These are phyloP conservation scores for Liquidambar formosana DNA, from an alignment of 164 flowering plant genomes.

Conservation along the genomic window DNA sequence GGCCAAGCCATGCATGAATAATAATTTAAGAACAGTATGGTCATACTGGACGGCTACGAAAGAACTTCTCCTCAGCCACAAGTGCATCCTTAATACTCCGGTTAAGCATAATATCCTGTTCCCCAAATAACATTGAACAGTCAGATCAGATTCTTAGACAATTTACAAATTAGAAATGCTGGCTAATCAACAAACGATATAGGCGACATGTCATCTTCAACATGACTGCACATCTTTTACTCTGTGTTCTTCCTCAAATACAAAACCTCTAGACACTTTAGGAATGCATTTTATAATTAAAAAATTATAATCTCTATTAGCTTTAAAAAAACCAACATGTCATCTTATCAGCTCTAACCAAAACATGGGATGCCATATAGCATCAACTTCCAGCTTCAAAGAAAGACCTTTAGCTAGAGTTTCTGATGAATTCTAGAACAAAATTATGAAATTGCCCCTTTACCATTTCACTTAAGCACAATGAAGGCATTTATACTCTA, in stretches of 20 bases:
- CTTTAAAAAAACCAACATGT: background rate
- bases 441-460: too few species aligned
- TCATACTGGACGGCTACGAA: slow-evolving; percentile 78
- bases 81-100: slow-evolving; percentile 89
- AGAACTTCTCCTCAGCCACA: slow-evolving; percentile 83
- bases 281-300: background rate
- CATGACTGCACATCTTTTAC: background rate
- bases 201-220: background rate
- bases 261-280: background rate
- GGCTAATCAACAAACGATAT: background rate
- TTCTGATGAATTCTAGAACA: too few species aligned
- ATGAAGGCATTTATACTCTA: too few species aligned
- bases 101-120: slow-evolving; percentile 78
- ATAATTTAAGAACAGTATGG: slow-evolving; percentile 5
- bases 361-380: background rate
- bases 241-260: background rate
- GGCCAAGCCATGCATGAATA: background rate
- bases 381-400: background rate
- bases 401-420: too few species aligned
- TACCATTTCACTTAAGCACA: too few species aligned
- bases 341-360: background rate
- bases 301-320: background rate
- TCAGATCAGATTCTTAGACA: slow-evolving; percentile 1
- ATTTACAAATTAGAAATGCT: background rate
- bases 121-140: slow-evolving; percentile 10